phyloP scores from a whole-genome alignment of 305 asterid species.

The Euphrasia arctica region DNA sequence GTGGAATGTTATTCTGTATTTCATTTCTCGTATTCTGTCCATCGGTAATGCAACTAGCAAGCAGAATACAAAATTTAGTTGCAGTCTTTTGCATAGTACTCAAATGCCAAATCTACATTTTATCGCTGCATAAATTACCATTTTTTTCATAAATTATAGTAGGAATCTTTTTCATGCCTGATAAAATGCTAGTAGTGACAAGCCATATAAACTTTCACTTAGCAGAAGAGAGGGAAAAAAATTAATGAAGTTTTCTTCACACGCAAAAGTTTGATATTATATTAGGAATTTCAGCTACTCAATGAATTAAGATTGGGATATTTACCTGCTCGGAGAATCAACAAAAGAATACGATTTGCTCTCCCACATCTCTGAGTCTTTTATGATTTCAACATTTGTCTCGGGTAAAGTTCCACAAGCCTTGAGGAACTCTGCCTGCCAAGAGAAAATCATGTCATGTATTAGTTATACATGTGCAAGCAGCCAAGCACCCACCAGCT shows the following conservation, averaged over 20 bases:
- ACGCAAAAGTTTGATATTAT: neutral
- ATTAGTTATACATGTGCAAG: neutral
- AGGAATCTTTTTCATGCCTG: neutral
- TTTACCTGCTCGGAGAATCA: constrained; percentile 69
- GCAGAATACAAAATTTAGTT: constrained; percentile 18
- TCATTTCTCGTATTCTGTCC: constrained; percentile 33
- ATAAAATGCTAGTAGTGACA: constrained; percentile 6
- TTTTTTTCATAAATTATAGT: neutral
- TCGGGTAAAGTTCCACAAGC: constrained; percentile 53
- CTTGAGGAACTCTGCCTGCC: constrained; percentile 59
- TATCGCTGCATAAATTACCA: too few species aligned
- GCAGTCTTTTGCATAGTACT: constrained; percentile 2
- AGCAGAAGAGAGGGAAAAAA: constrained; percentile 3
- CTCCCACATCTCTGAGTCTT: constrained; percentile 35
- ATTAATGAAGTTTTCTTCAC: neutral
- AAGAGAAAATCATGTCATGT: constrained; percentile 15
- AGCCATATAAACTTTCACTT: constrained; percentile 3
- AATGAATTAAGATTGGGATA: constrained; percentile 14
- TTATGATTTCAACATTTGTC: constrained; percentile 62
- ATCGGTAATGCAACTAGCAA: constrained; percentile 57
- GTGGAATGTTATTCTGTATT: constrained; percentile 3
- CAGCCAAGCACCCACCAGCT: constrained; percentile 7
- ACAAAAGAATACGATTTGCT: constrained; percentile 38
- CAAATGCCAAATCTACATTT: neutral
- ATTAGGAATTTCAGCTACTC: constrained; percentile 8